Percentiles rank a stretch among this genome's conserved stretches.
phyloP scores from a whole-genome alignment of 2,329 filamentous ascomycete species.

The Ophiocordyceps robertsii region DNA sequence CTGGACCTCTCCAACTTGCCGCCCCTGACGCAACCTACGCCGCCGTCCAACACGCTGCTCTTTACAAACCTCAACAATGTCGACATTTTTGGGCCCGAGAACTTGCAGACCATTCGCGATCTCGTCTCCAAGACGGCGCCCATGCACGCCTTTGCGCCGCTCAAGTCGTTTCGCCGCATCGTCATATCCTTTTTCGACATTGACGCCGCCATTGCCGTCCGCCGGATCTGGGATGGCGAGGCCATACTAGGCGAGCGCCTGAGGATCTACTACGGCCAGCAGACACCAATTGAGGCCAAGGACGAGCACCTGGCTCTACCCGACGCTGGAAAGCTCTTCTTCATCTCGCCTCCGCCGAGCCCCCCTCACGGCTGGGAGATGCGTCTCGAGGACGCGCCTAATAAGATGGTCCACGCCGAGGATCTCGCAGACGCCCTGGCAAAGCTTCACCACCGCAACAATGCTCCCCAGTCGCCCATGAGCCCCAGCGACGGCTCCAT shows the following conservation, averaged over 20 bases:
- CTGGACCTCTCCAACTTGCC: slow-evolving; percentile 65
- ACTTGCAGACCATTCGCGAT: slow-evolving; percentile 59
- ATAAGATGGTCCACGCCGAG: slow-evolving; percentile 56
- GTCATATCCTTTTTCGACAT: slow-evolving; percentile 64
- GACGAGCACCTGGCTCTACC: slow-evolving; percentile 51
- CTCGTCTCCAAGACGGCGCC: slow-evolving; percentile 57
- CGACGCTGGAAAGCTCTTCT: slow-evolving; percentile 58
- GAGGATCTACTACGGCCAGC: slow-evolving; percentile 55
- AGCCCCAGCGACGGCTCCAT: slow-evolving; percentile 16
- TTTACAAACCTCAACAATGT: slow-evolving; percentile 66
- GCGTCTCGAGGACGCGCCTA: slow-evolving; percentile 54
- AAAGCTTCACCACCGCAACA: slow-evolving; percentile 38
- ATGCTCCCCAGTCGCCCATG: slow-evolving; percentile 13
- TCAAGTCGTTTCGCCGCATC: slow-evolving; percentile 74
- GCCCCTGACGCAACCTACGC: slow-evolving; percentile 54
- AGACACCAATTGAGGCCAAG: slow-evolving; percentile 39
- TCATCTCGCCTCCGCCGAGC: slow-evolving; percentile 56
- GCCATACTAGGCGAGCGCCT: slow-evolving; percentile 55
- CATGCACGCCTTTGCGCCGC: slow-evolving; percentile 65
- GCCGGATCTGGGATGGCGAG: slow-evolving; percentile 62
- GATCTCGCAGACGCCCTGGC: slow-evolving; percentile 54
- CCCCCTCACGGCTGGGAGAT: slow-evolving; percentile 59
- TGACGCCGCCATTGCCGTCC: slow-evolving; percentile 56
- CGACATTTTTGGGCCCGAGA: slow-evolving; percentile 61
- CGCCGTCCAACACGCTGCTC: slow-evolving; percentile 71